Evolutionary conservation across 1,139 yeast species (phyloP), one percentile per base, ranked within the genome.

Genomic region (Yamadazyma atmosphaerica): DNA sequence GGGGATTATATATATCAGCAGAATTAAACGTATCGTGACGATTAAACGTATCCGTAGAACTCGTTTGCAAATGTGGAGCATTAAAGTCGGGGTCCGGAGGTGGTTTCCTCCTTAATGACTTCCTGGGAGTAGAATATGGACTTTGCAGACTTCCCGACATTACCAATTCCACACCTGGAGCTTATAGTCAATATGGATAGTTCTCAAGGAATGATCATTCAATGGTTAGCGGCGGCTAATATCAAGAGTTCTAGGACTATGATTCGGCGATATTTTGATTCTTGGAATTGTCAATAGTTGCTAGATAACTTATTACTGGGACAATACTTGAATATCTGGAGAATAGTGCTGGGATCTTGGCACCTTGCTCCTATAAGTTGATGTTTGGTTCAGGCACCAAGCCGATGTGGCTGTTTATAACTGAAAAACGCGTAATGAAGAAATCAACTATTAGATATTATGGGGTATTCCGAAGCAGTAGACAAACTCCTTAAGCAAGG

Each of bases 401-500:
- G 9, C 22, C 6, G 8, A 19, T 6, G 6, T 19, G 22, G 9
- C 8, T 19, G 22, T 6, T 19, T 6, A 24, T 4, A 24, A 24
- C 7, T 11, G 13, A 11, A 24, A 24, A 26, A 26, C 29, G 29
- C 29, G 29, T 26, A 14, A 7, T 11, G 7, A 7, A 8, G n/a
- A 24, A 11, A 7, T 24, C 27, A 24, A 24, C 5, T 12, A 26
- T 14, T n/a, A 13, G 16, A 9, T 8, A 30, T 10, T 5, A 30
- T 30, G 33, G 33, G 17, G 46, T 47, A 43, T 32, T 37, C 47
- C 4, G 49, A 48, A 35, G 38, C 39, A 38, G 45, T 50, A 2
- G 49, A 46, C 19, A 37, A 39, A 21, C 30, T 64, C 55, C 44
- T 58, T 60, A 26, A 53, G 2, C 72, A 65, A 38, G 64, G 82